Evolutionary conservation across 495 filamentous ascomycete species (phyloP).

Genomic region (Aspergillus avenaceus): DNA sequence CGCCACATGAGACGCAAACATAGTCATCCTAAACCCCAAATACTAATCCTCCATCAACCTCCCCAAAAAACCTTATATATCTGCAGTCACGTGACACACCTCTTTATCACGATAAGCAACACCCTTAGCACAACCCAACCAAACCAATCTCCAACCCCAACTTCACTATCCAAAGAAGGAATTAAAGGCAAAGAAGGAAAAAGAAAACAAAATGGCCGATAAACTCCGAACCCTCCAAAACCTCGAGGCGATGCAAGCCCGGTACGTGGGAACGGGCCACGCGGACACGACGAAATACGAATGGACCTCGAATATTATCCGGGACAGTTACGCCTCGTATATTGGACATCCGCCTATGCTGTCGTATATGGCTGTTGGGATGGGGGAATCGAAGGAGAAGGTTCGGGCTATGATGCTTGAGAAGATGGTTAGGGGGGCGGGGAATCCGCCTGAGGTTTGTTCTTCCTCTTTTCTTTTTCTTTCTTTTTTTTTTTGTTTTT

Average conservation of each 20-base stretch:
- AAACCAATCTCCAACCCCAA: not conserved
- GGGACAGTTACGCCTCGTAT: constrained; percentile 77
- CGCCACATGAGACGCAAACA: constrained; percentile 46
- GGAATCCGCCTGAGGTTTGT: constrained; percentile 66
- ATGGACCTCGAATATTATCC: constrained; percentile 88
- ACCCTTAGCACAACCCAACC: too few relatives aligned
- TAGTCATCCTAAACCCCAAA: constrained; percentile 8
- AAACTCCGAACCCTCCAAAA: constrained; percentile 97
- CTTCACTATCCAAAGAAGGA: not conserved
- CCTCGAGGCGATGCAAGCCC: constrained; percentile 90
- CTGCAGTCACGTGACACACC: not conserved
- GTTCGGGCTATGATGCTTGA: constrained; percentile 75
- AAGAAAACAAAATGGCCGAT: constrained; percentile 63
- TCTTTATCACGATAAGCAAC: too few relatives aligned
- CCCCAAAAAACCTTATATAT: too few relatives aligned
- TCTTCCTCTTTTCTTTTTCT: not conserved
- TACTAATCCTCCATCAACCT: not conserved
- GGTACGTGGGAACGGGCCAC: constrained; percentile 95
- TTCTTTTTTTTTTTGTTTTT: not conserved
- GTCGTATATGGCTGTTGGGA: constrained; percentile 83
- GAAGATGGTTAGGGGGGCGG: constrained; percentile 90
- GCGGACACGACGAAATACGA: constrained; percentile 96
- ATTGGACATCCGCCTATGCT: constrained; percentile 87
- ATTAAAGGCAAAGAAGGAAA: not conserved
- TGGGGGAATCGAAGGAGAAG: constrained; percentile 80